phyloP scores from a whole-genome alignment of 495 filamentous ascomycete species.

The Amniculicola lignicola region DNA sequence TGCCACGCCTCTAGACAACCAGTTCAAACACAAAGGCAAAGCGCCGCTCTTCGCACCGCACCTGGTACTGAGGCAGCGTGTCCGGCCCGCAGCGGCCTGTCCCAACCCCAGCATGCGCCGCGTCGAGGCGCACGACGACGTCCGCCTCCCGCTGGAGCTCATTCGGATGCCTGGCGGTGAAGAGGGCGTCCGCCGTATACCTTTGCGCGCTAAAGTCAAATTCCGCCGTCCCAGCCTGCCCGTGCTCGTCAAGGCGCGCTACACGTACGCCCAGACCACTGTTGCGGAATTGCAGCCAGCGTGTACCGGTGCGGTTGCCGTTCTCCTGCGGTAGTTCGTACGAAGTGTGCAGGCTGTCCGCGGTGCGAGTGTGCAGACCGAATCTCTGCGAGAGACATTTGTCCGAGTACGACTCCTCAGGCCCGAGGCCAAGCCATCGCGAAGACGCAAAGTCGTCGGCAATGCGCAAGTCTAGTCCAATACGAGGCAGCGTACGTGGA shows the following conservation, averaged over 20 bases:
- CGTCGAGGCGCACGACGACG: slow-evolving; percentile 58
- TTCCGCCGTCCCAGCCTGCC: slow-evolving; percentile 31
- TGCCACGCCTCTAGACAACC: not conserved
- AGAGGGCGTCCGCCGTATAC: slow-evolving; percentile 53
- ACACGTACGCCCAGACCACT: slow-evolving; percentile 36
- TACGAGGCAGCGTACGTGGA: slow-evolving; percentile 55
- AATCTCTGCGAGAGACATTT: slow-evolving; percentile 55
- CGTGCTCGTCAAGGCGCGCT: slow-evolving; percentile 40
- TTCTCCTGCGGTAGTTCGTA: slow-evolving; percentile 66
- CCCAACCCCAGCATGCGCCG: slow-evolving; percentile 54
- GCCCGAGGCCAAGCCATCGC: slow-evolving; percentile 60
- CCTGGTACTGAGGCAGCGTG: slow-evolving; percentile 52
- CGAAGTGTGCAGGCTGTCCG: slow-evolving; percentile 50
- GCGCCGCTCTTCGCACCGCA: slow-evolving; percentile 36
- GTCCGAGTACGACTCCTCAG: slow-evolving; percentile 61
- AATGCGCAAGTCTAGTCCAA: slow-evolving; percentile 53
- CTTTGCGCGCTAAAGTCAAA: slow-evolving; percentile 57
- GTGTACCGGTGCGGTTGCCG: slow-evolving; percentile 58
- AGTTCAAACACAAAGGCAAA: slow-evolving; percentile 42
- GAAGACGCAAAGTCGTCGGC: slow-evolving; percentile 42
- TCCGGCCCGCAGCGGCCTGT: slow-evolving; percentile 60
- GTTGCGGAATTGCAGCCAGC: slow-evolving; percentile 54
- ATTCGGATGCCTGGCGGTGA: slow-evolving; percentile 56
- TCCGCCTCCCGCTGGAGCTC: slow-evolving; percentile 55
- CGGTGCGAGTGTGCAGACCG: slow-evolving; percentile 47